Conservation (phyloP, 768 basidiomycete genomes). For the Boletus tomentosulus region DNA sequence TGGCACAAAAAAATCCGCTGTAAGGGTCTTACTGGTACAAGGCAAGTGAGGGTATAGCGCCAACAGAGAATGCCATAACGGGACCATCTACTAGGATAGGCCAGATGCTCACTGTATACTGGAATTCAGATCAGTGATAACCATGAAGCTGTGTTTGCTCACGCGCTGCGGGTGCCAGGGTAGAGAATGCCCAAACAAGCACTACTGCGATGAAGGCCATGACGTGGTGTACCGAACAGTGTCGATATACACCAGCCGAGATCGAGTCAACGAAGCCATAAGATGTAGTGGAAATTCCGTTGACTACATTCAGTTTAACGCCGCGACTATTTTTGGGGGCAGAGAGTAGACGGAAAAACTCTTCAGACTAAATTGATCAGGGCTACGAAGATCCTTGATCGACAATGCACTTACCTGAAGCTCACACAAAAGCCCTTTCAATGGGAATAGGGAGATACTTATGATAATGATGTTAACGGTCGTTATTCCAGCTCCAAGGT, state of each 20-base stretch:
- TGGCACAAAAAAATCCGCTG: not conserved
- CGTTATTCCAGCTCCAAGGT: slow-evolving; percentile 10
- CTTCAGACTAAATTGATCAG: slow-evolving; percentile 11
- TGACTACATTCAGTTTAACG: slow-evolving; percentile 5
- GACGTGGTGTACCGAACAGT: slow-evolving; percentile 9
- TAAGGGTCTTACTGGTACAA: slow-evolving; percentile 9
- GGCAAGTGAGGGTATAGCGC: slow-evolving; percentile 12
- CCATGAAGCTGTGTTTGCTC: not conserved
- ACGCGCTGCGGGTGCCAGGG: slow-evolving; percentile 11
- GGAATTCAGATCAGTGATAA: not conserved
- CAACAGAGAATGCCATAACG: slow-evolving; percentile 13
- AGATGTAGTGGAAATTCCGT: slow-evolving; percentile 14
- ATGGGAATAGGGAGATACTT: slow-evolving; percentile 10
- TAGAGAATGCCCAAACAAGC: slow-evolving; percentile 8
- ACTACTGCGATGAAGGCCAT: slow-evolving; percentile 3
- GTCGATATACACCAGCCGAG: not conserved
- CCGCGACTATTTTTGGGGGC: not conserved
- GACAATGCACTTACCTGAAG: slow-evolving; percentile 4
- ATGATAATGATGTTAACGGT: slow-evolving; percentile 15
- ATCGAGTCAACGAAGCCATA: slow-evolving; percentile 5
- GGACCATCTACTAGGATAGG: slow-evolving; percentile 10
- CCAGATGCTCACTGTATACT: slow-evolving; percentile 8
- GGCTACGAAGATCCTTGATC: not conserved
- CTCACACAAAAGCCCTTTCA: slow-evolving; percentile 9
- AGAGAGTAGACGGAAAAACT: slow-evolving; percentile 17